Evolutionary conservation across 371 early-diverging fungal species (phyloP).

Genomic region (Actinomortierella ambigua): DNA sequence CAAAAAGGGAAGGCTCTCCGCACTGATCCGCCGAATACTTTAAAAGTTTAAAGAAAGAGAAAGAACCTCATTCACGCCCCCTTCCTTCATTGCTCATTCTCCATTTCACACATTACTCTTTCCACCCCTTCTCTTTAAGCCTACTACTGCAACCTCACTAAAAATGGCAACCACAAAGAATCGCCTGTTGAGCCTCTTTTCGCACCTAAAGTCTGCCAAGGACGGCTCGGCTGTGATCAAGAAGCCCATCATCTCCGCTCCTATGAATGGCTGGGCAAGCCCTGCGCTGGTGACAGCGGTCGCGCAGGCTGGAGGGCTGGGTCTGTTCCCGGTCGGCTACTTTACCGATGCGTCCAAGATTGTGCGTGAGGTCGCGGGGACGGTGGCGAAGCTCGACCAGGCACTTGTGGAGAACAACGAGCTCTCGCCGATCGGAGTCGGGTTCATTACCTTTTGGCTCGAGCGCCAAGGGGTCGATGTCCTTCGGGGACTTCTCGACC

Average conservation of each 20-base stretch:
- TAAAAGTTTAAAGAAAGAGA: too few relatives aligned
- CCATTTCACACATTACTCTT: too few relatives aligned
- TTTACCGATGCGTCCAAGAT: slow-evolving; percentile 24
- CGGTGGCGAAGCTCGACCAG: slow-evolving; percentile 11
- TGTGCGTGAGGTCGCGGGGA: slow-evolving; percentile 11
- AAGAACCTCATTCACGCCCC: too few relatives aligned
- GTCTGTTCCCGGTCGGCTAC: slow-evolving; percentile 34
- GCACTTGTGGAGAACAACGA: slow-evolving; percentile 4
- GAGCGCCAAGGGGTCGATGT: slow-evolving; percentile 31
- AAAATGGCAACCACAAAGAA: too few relatives aligned
- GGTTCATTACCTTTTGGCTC: slow-evolving; percentile 47
- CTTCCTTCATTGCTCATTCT: too few relatives aligned
- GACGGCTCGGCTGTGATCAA: neutral
- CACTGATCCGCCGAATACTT: too few relatives aligned
- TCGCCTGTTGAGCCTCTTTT: too few relatives aligned
- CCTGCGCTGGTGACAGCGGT: slow-evolving; percentile 31
- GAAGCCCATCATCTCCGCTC: slow-evolving; percentile 31
- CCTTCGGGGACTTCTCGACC: slow-evolving; percentile 16
- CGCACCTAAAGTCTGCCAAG: too few relatives aligned
- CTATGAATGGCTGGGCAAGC: slow-evolving; percentile 42
- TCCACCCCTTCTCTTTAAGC: too few relatives aligned
- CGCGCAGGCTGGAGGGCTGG: slow-evolving; percentile 33
- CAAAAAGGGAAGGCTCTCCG: too few relatives aligned
- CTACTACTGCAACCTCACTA: too few relatives aligned
- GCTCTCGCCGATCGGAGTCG: slow-evolving; percentile 36